Percentiles rank a stretch among this genome's conserved stretches.
Conservation (phyloP, 768 basidiomycete species). For the Dictyophora rubrovolvata region DNA sequence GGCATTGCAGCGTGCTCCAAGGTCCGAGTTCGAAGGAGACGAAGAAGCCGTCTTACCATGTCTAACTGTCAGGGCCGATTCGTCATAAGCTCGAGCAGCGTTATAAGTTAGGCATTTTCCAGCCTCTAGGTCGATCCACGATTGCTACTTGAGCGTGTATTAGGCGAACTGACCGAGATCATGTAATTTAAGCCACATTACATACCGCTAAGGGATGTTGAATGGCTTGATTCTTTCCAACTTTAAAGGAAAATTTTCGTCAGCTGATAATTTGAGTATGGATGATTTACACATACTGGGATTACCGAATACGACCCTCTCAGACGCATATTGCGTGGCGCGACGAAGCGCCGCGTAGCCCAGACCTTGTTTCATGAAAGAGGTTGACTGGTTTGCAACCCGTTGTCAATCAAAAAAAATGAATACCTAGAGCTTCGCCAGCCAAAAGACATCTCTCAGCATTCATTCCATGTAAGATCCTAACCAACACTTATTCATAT, state of each 20-base stretch:
- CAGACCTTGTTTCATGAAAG: neutral
- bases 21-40: neutral
- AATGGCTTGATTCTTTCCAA: slow-evolving; percentile 17
- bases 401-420: neutral
- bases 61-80: neutral
- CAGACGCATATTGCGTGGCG: slow-evolving; percentile 14
- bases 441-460: slow-evolving; percentile 16
- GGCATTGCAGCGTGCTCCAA: slow-evolving; percentile 13
- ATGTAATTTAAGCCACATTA: neutral
- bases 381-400: neutral
- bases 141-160: neutral
- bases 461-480: slow-evolving; percentile 18
- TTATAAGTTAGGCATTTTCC: slow-evolving; percentile 11
- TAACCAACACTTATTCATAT: neutral
- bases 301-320: slow-evolving; percentile 14
- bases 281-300: slow-evolving; percentile 6
- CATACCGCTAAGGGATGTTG: slow-evolving; percentile 16
- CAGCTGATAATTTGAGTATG: neutral
- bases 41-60: neutral
- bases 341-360: slow-evolving; percentile 15
- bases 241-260: neutral
- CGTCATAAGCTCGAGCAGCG: slow-evolving; percentile 12
- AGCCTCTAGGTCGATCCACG: slow-evolving; percentile 14
- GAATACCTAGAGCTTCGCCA: slow-evolving; percentile 13
- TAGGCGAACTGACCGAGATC: neutral